Evolutionary conservation across 176 grass and related monocot species (phyloP), one percentile per base, ranked within the genome.

Genomic region (Raddia guianensis): DNA sequence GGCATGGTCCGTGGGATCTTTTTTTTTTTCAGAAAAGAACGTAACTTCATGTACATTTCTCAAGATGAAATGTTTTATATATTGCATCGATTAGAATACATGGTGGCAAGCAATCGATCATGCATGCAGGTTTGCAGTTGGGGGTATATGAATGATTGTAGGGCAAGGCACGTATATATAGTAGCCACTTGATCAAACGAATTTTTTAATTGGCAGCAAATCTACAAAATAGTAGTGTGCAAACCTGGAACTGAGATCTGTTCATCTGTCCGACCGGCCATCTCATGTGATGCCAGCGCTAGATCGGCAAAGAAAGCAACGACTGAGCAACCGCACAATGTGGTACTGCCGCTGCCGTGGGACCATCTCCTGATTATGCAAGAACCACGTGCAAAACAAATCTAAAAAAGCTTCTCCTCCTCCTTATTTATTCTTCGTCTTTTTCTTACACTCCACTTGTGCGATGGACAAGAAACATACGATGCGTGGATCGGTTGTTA

Each of bases 191-290:
- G 37, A 40, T 40, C 37, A 40, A 40, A 40, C 2, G 2, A 40
- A 40, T 40, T 40, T 40, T 40, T 40, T 40, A 5, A n/a, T n/a
- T n/a, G n/a, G 21, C 6, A 54, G 7, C 72, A 70, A 87, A 83
- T 72, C 73, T 75, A 78, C 35, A 18, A 3, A 16, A 3, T 21
- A 43, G 40, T 9, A 82, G 68, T 32, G 9, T 7, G 18, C 79
- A 77, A 6, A 72, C 66, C 73, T 83, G 73, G 58, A 83, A 34
- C 73, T 72, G 80, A 16, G 85, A 82, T 87, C 48, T 72, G 73
- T 10, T 64, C 12, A 61, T 44, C 64, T 20, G 62, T 4, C 46
- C 13, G 32, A 47, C 66, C 73, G 79, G 44, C 79, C 85, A 77
- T 46, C 64, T 77, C 79, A 63, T 62, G 55, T 76, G 72, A 55